phyloP scores from a whole-genome alignment of 352 stramenopile species.

The Globisporangium carolinianum region DNA sequence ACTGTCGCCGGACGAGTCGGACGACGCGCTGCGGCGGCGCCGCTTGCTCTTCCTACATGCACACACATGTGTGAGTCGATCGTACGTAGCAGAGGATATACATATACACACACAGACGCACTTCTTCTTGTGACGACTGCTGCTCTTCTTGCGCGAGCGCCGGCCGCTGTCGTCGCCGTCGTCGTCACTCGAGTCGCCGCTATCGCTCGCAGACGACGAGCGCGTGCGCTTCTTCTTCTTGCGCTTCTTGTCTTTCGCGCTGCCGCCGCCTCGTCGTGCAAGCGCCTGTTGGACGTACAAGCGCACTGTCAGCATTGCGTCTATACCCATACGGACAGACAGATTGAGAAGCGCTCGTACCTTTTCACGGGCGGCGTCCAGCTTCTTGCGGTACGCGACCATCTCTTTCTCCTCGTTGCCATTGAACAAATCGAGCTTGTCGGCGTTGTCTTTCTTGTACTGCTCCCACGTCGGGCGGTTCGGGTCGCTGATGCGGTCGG shows the following conservation, averaged over 20 bases:
- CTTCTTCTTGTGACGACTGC: conserved; percentile 66
- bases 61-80: conserved; percentile 8
- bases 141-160: conserved; percentile 51
- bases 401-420: conserved; percentile 90
- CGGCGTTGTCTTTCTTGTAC: conserved; percentile 95
- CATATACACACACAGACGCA: conserved; percentile 17
- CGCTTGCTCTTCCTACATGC: conserved; percentile 54
- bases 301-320: no score
- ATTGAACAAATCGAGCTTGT: conserved; percentile 86
- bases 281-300: conserved; percentile 30
- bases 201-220: conserved; percentile 44
- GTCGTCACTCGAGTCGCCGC: conserved; percentile 30
- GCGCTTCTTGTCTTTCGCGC: conserved; percentile 82
- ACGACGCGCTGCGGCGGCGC: conserved; percentile 37
- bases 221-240: conserved; percentile 70
- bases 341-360: conserved; percentile 12
- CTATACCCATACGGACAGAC: no score
- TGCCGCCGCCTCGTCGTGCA: conserved; percentile 35
- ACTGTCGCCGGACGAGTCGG: conserved; percentile 15
- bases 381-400: conserved; percentile 89
- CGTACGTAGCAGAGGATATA: background rate
- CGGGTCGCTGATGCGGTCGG: conserved; percentile 89
- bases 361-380: conserved; percentile 89
- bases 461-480: conserved; percentile 95
- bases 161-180: conserved; percentile 29